Evolutionary conservation across 306 rosid species (phyloP), one percentile per base, ranked within the genome.

Genomic region (Quercus cerris): DNA sequence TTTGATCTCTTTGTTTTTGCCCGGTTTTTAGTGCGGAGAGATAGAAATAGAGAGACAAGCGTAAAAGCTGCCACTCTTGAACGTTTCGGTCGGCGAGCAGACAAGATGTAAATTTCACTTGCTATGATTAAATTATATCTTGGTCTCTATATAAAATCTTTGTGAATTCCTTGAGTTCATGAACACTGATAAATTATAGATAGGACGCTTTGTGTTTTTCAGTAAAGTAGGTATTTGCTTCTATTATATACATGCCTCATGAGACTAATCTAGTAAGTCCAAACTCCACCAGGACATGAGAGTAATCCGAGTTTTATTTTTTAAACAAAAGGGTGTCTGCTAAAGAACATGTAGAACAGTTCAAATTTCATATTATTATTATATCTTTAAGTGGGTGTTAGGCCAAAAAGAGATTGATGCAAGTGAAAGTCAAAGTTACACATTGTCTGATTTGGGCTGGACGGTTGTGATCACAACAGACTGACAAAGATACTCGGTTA

Each of bases 341-440:
- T 83, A 83, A 86, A 80, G 77, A 71, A 77, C 74, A 74, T 72
- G 55, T 75, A 81, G 59, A 83, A 86, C 15, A 76, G 77, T 74
- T 67, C 76, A 80, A 72, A 68, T 77, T 52, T 46, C 63, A 54
- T 74, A 73, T 56, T 63, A 38, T 41, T 41, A 7, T 41, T 41
- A 7, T 72, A 70, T 56, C 44, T 20, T 74, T 63, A 82, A 70
- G 14, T 61, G 56, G 77, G 80, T 78, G 55, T 79, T 52, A 71
- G 61, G 30, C 62, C 51, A 73, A 81, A 49, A 77, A 63, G 51
- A 70, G 77, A 75, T 54, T 62, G 85, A 69, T 71, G 82, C 78
- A 81, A 84, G 88, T 82, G 92, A 86, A 92, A 88, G 97, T 94
- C 97, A 88, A 94, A 87, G 87, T 85, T 85, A 66, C 87, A 80